phyloP scores from a whole-genome alignment of 495 filamentous ascomycete species.

The Penicillium desertorum region DNA sequence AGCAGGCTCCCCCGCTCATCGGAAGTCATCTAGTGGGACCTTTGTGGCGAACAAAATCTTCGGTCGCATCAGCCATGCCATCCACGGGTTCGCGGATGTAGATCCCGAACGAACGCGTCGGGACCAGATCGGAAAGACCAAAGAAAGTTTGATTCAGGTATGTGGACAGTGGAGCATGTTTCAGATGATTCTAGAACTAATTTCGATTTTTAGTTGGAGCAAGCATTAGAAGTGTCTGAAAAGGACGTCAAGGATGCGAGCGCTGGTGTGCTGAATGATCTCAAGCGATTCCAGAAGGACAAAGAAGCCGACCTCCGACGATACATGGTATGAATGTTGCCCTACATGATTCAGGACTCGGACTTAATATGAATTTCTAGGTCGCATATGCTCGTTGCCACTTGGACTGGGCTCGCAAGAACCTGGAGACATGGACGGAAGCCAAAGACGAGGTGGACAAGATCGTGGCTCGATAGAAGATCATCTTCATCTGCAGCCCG shows the following conservation, averaged over 20 bases:
- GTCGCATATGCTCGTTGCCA: conserved; percentile 91
- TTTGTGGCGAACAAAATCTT: conserved; percentile 94
- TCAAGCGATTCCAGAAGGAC: conserved; percentile 88
- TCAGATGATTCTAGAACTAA: conserved; percentile 11
- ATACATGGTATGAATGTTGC: conserved; percentile 76
- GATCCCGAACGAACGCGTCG: conserved; percentile 90
- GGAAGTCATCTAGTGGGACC: conserved; percentile 71
- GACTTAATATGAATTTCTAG: conserved; percentile 45
- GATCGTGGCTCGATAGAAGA: conserved; percentile 61
- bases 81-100: conserved; percentile 92
- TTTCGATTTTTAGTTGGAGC: conserved; percentile 65
- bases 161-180: conserved; percentile 15
- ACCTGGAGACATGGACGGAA: conserved; percentile 93
- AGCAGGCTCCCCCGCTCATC: conserved; percentile 49
- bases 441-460: conserved; percentile 90
- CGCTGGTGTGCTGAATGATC: conserved; percentile 77
- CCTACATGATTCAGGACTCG: not conserved
- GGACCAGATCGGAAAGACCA: conserved; percentile 93
- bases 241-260: conserved; percentile 92
- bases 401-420: conserved; percentile 98
- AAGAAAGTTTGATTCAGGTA: conserved; percentile 66
- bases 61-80: conserved; percentile 87
- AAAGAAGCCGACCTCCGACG: conserved; percentile 91
- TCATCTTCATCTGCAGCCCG: not conserved
- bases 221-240: conserved; percentile 80